A percentile compares a stretch with the other conserved stretches of the same genome.
Evolutionary conservation across 306 rosid species (phyloP).

Genomic region (Cajanus cajan): DNA sequence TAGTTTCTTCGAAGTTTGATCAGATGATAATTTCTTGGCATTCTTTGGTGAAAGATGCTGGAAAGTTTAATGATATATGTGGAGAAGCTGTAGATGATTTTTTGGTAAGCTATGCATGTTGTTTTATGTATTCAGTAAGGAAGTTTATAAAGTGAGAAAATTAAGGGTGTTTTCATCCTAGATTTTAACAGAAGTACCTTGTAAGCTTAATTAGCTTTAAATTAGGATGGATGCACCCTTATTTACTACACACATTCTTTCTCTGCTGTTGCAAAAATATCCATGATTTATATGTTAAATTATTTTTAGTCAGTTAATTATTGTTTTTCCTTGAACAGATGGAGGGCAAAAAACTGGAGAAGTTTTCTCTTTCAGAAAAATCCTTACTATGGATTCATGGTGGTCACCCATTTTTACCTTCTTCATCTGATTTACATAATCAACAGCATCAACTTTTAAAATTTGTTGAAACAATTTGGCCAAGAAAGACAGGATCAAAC

Average conservation of each 20-base stretch:
- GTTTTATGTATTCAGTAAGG: neutral
- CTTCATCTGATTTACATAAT: conserved; percentile 52
- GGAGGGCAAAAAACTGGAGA: conserved; percentile 49
- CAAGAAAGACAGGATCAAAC: conserved; percentile 39
- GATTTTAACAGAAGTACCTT: neutral
- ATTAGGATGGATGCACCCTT: neutral
- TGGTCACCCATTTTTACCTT: conserved; percentile 80
- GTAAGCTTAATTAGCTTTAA: neutral
- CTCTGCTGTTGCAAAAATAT: neutral
- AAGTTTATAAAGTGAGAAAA: neutral
- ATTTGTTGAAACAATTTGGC: conserved; percentile 66
- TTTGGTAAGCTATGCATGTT: conserved; percentile 54
- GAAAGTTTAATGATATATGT: conserved; percentile 47
- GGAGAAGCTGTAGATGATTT: conserved; percentile 50
- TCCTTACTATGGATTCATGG: conserved; percentile 86
- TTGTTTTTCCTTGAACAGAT: conserved; percentile 35
- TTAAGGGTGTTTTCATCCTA: neutral
- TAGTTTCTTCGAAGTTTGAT: conserved; percentile 49
- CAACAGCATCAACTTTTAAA: conserved; percentile 55
- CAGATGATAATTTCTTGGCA: conserved; percentile 58
- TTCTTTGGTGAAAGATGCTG: conserved; percentile 59
- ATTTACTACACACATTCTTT: neutral
- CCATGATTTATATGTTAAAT: neutral
- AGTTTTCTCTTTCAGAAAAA: conserved; percentile 48
- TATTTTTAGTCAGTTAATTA: conserved; percentile 17